Base-by-base conservation (phyloP, 208 protist genomes). In the Trypanosoma vivax region DNA sequence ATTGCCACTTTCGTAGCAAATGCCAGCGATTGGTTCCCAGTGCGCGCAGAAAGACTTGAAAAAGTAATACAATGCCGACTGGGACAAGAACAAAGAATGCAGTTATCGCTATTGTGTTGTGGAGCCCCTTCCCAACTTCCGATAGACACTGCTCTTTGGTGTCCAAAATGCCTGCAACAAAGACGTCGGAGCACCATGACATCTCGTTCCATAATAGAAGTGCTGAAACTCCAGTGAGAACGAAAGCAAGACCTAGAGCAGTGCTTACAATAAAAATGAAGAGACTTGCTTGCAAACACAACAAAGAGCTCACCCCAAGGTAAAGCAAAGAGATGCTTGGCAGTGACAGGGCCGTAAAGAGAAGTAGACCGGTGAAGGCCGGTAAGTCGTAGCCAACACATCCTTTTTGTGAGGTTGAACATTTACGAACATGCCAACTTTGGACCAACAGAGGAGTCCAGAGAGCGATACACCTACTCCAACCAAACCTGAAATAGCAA, bases 71-170 rank as follows among this genome's bases (percentile, higher is more conserved):
- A 24, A 57, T 21, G 19, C 59, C 50, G 24, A 71, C 41, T 11
- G 70, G 70, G 0, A 72, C 43, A 24, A 77, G 46, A 0, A 56
- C 56, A 35, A 47, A 57, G n/a, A 72, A 64, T 3, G 25, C 31
- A 14, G 61, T 61, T n/a, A 62, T 23, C 1, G 50, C 55, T 29
- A 62, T n/a, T 1, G 56, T 28, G 5, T 52, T 60, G 24, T 46
- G 57, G 37, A 72, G 70, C 4, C 31, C 55, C 16, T 49, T 24
- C 6, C 70, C 70, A 14, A 47, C 48, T 41, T 70, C 63, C 0
- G 63, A 48, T 18, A 59, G 53, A 14, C 41, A 39, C 34, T 29
- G 24, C 5, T 60, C 39, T 0, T 27, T 41, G 19, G 19, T 16
- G 23, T 65, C 50, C 3, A 56, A 60, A 21, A 37, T 21, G 23